Evolutionary conservation across 345 rosid species (phyloP).

Genomic region (Salix udensis): DNA sequence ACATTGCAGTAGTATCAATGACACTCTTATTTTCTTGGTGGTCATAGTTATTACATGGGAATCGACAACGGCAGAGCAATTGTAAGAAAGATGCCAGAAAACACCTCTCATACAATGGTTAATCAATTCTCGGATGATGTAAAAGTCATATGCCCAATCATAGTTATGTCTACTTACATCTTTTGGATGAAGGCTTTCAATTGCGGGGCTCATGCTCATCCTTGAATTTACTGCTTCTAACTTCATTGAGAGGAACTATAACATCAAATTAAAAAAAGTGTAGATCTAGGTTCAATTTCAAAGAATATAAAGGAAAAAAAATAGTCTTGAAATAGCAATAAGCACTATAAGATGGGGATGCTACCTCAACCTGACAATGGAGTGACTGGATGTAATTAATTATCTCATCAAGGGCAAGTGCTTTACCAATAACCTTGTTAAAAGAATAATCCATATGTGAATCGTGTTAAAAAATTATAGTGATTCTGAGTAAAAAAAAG

Average conservation of each 20-base stretch:
- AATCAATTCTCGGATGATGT: not conserved
- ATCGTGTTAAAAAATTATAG: not conserved
- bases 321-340: not conserved
- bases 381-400: slow-evolving; percentile 85
- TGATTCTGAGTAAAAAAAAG: not conserved
- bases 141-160: slow-evolving; percentile 1
- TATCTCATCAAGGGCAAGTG: slow-evolving; percentile 83
- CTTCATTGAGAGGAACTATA: slow-evolving; percentile 31
- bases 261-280: slow-evolving; percentile 9
- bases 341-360: not conserved
- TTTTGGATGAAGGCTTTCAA: slow-evolving; percentile 23
- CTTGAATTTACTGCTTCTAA: slow-evolving; percentile 31
- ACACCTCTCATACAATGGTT: not conserved
- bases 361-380: slow-evolving; percentile 85
- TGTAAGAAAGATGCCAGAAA: not conserved
- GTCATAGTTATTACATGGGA: not conserved
- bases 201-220: slow-evolving; percentile 8
- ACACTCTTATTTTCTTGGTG: not conserved
- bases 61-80: not conserved
- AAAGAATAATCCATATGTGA: not conserved
- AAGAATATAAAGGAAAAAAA: not conserved
- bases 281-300: slow-evolving; percentile 7
- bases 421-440: slow-evolving; percentile 78
- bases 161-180: slow-evolving; percentile 15
- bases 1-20: not conserved